Conservation (phyloP, 2,329 filamentous ascomycete genomes). For the Aureobasidium musti region DNA sequence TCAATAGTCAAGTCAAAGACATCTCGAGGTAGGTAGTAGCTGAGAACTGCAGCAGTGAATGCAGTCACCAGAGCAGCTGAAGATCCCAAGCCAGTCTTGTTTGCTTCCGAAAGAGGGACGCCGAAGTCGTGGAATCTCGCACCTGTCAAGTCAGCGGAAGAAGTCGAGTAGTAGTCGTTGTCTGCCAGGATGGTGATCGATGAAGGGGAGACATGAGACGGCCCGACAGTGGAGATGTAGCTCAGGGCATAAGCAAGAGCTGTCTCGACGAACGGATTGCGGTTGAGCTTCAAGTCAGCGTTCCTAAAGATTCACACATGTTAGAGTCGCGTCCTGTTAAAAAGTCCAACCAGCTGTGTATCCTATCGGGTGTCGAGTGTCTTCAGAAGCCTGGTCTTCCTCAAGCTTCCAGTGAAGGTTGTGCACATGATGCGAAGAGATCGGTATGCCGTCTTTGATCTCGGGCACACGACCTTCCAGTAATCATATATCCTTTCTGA, state of each 20-base stretch:
- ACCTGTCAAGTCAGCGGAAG: constrained; percentile 44
- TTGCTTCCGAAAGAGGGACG: constrained; percentile 72
- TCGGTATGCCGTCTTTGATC: neutral
- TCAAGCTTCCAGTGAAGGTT: neutral
- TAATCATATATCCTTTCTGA: neutral
- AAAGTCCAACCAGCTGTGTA: neutral
- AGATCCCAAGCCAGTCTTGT: constrained; percentile 95
- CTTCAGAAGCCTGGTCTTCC: neutral
- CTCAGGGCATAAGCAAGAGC: constrained; percentile 84
- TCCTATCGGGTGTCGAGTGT: neutral
- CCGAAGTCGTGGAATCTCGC: constrained; percentile 74
- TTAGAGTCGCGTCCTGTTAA: constrained; percentile 31
- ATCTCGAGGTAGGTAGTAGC: constrained; percentile 66
- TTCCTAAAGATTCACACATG: constrained; percentile 36
- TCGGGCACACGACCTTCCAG: neutral
- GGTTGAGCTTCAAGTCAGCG: constrained; percentile 49
- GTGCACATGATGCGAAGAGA: neutral
- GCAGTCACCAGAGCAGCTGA: constrained; percentile 92
- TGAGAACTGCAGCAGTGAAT: constrained; percentile 73
- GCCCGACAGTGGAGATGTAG: constrained; percentile 64
- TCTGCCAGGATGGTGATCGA: constrained; percentile 88
- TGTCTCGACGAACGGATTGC: constrained; percentile 90
- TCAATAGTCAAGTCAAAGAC: constrained; percentile 60
- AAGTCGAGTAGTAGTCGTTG: constrained; percentile 92
- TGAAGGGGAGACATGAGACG: constrained; percentile 62